phyloP scores from a whole-genome alignment of 768 basidiomycete genomes.

The Podaxis sp. region DNA sequence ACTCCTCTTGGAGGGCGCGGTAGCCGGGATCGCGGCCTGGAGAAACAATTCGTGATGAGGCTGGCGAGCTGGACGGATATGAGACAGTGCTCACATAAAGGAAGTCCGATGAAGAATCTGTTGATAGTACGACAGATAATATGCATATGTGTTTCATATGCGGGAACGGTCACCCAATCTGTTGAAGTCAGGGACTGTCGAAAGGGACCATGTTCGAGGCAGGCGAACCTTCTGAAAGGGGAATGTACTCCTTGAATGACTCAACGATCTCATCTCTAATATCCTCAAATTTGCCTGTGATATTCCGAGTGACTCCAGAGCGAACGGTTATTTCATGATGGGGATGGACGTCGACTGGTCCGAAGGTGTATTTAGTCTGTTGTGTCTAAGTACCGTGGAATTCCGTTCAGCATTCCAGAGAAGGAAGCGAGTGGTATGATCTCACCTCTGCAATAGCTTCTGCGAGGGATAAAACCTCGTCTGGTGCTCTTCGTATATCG shows the following conservation, averaged over 20 bases:
- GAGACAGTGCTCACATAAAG: constrained; percentile 37
- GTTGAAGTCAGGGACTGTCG: neutral
- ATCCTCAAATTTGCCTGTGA: constrained; percentile 35
- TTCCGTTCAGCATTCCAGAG: neutral
- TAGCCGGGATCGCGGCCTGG: constrained; percentile 41
- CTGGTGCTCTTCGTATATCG: constrained; percentile 39
- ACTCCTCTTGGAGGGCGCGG: constrained; percentile 28
- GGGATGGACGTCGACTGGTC: constrained; percentile 26
- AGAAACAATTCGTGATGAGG: neutral
- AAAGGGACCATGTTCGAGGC: no score
- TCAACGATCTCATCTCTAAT: constrained; percentile 44
- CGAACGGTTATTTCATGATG: constrained; percentile 34
- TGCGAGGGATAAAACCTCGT: constrained; percentile 34
- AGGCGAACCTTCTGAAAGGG: constrained; percentile 25
- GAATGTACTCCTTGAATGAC: constrained; percentile 42
- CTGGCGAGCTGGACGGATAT: neutral
- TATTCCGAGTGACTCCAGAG: constrained; percentile 35
- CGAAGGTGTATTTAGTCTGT: constrained; percentile 39
- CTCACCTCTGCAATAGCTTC: constrained; percentile 34
- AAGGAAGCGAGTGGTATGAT: neutral
- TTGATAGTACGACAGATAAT: constrained; percentile 43
- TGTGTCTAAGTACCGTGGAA: constrained; percentile 26
- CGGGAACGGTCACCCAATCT: constrained; percentile 42
- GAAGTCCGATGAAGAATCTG: constrained; percentile 49
- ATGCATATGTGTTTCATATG: constrained; percentile 25